Base-by-base conservation (phyloP, 208 protist genomes). In the Acanthamoeba culbertsoni region DNA sequence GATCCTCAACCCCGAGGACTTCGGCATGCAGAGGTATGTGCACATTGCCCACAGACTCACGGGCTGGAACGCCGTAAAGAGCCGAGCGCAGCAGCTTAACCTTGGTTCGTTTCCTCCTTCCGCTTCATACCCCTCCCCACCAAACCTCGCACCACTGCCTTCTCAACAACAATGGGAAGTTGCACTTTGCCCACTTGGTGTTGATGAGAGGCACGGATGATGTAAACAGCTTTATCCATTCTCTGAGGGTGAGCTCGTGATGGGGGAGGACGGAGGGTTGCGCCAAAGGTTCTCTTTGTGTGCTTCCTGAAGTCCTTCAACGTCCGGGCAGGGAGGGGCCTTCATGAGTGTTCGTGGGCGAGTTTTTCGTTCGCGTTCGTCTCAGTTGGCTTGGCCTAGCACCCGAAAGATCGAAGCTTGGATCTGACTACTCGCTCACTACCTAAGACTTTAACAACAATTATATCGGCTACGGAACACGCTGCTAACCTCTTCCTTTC, bases 1-100 rank as follows among this genome's bases (percentile, higher is more conserved):
- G 92, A 91, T 97, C 18, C 40, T 97, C 18, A 89, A 94, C 48
- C 96, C 96, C 26, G 93, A 94, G 48, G 96, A 97, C 93, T 97
- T 97, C 95, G 96, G 96, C 26, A 95, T 97, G 20, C 40, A 94
- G 42, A 57, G 96, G 37, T 91, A 73, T 43, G 93, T 96, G 31
- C 94, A 96, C 73, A 94, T 96, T 55, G 94, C 92, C 31, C 94
- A 96, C 51, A 31, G 95, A 18, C 93, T 96, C 53, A 96, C 95
- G 14, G 95, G 95, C 14, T 93, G 89, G 89, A 93, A 93, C 43
- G 89, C 89, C 42, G 71, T 93, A 23, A 77, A 84, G 62, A 42
- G n/a, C 35, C 89, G 89, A 42, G 71, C 68, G 3, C 46, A 93
- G 71, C 89, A 93, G 68, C 71, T 93, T 33, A 71, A 71, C 59